Evolutionary conservation across 495 filamentous ascomycete species (phyloP), one percentile per base, ranked within the genome.

Genomic region (Xylaria curta): DNA sequence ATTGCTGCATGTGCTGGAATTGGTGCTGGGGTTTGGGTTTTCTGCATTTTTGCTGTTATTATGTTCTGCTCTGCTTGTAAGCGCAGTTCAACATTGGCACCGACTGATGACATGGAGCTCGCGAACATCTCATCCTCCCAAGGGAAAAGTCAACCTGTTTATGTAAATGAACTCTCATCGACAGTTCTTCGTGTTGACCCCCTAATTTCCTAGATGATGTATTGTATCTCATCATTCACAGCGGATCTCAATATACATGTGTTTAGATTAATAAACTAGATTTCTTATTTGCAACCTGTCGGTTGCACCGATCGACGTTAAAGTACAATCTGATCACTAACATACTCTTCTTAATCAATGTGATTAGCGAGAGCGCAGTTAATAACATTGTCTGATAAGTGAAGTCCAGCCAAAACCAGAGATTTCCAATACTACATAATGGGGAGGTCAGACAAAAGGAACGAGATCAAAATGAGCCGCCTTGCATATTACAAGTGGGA

Each of bases 11-110:
- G 73, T 58, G 82, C 82, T n/a, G 81, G 74, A 61, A 54, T 84
- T 12, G 82, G 82, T 17, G 82, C 82, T 44, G 6, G 81, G n/a
- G 66, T 74, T 21, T 85, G 83, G 82, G 68, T 81, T 53, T 72
- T 84, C 3, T 58, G 75, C 42, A 79, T 83, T 36, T 65, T 81
- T 40, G 76, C 79, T 73, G 42, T 84, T 31, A 72, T 76, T 56
- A 78, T 81, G 72, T 84, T 81, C 73, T 77, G 80, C 71, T 75
- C 66, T 60, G 74, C 77, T 54, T 78, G 75, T 63, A 28, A 2
- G 3, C 26, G 31, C 13, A 61, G 28, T 24, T 9, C 53, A 13
- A n/a, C 36, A 31, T 6, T 53, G 7, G 26, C 24, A 19, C 56
- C 31, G 8, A 3, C 3, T 31, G 54, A 49, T 21, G 24, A 42